phyloP scores from a whole-genome alignment of 108 stramenopile genomes.

The Aureococcus anophagefferens region DNA sequence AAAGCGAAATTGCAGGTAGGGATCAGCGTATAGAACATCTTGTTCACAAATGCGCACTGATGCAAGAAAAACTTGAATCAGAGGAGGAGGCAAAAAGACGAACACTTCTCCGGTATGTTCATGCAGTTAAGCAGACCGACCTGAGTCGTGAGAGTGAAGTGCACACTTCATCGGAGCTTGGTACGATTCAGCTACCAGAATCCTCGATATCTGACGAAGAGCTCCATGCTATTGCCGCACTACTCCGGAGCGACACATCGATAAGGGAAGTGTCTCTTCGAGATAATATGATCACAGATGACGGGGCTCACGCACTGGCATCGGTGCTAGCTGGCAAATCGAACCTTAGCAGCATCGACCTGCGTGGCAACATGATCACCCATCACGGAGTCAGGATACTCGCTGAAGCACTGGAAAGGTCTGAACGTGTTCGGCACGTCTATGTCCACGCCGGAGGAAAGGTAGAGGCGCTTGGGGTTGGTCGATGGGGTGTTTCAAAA shows the following conservation, averaged over 20 bases:
- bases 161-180: slow-evolving; percentile 18
- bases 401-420: slow-evolving; percentile 63
- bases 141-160: slow-evolving; percentile 27
- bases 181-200: slow-evolving; percentile 61
- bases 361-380: slow-evolving; percentile 54
- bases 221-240: slow-evolving; percentile 60
- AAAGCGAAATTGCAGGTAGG: slow-evolving; percentile 23
- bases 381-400: slow-evolving; percentile 50
- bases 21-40: slow-evolving; percentile 41
- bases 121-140: slow-evolving; percentile 62
- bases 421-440: slow-evolving; percentile 57
- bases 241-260: slow-evolving; percentile 54
- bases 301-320: slow-evolving; percentile 61
- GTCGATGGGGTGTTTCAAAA: slow-evolving; percentile 8
- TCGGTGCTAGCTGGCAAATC: slow-evolving; percentile 52
- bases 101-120: slow-evolving; percentile 64
- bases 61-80: slow-evolving; percentile 38
- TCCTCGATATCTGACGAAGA: slow-evolving; percentile 53
- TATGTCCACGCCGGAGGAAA: slow-evolving; percentile 74
- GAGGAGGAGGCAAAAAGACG: slow-evolving; percentile 77
- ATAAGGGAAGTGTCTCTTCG: slow-evolving; percentile 62
- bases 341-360: slow-evolving; percentile 48
- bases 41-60: slow-evolving; percentile 28
- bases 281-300: slow-evolving; percentile 54
- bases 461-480: slow-evolving; percentile 68